A percentile compares a stretch with the other conserved stretches of the same genome.
These are phyloP conservation scores for Polyporus tsugae DNA, from an alignment of 1,284 basidiomycete species.

Conservation along the genomic window DNA sequence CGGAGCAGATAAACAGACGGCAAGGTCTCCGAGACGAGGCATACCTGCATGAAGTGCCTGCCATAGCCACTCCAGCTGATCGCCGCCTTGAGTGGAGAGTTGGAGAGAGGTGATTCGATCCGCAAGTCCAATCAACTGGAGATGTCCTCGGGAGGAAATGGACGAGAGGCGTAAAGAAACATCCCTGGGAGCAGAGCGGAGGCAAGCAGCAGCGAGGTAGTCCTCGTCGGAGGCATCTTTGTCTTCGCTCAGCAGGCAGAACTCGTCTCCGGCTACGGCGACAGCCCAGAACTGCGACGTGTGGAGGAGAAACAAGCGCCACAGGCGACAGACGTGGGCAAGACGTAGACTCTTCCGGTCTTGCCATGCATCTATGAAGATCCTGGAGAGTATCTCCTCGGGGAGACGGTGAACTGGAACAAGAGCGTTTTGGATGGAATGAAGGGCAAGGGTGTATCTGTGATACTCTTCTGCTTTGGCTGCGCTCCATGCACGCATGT, in stretches of 20 bases:
- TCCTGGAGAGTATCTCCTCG: neutral
- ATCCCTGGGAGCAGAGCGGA: neutral
- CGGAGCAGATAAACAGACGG: neutral
- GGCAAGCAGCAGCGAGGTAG: too few species aligned
- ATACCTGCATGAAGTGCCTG: neutral
- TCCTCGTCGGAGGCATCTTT: neutral
- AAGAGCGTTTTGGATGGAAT: neutral
- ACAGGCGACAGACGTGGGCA: slow-evolving; percentile 7
- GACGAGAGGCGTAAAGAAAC: neutral
- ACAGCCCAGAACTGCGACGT: slow-evolving; percentile 7
- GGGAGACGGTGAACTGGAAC: slow-evolving; percentile 8
- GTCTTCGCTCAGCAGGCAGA: neutral
- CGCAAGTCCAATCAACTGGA: neutral
- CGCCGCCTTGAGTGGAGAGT: neutral
- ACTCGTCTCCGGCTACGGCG: neutral
- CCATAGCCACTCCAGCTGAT: neutral
- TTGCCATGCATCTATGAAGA: neutral
- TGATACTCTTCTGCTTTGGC: neutral
- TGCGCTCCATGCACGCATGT: slow-evolving; percentile 12
- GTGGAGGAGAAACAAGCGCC: slow-evolving; percentile 2
- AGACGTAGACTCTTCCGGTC: neutral
- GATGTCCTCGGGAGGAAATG: neutral
- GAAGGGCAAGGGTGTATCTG: neutral
- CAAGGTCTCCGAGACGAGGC: neutral
- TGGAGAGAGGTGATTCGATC: neutral